Evolutionary conservation across 306 rosid species (phyloP), one percentile per base, ranked within the genome.

Genomic region (Rosa persica): DNA sequence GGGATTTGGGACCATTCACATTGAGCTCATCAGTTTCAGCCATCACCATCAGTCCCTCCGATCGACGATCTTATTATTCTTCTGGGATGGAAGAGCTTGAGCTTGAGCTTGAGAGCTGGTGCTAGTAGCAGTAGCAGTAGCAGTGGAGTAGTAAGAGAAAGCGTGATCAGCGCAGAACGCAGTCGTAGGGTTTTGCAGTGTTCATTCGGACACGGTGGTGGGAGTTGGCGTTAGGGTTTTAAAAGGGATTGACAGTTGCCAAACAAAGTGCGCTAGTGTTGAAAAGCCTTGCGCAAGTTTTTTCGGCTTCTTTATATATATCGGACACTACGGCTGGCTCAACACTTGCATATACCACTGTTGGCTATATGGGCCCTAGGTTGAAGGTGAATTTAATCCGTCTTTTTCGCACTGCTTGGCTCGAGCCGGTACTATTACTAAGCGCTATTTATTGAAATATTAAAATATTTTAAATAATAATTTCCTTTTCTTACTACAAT

Each of bases 1-100:
- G 94, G 12, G 97, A 91, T 87, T 86, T 91, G 13, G 93, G 95
- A 25, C 75, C 75, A 49, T 30, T 73, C 9, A 20, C 34, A 62
- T 75, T 69, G 73, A 78, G 57, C 55, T 78, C 82, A 79, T 92
- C 94, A 83, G 76, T 88, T 17, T 93, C 99, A 72, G 85, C 96
- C 90, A 76, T 88, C 82, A 91, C 90, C 96, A 95, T 93, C 36
- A 30, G 36, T 30, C 36, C 36, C 36, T 30, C 36, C 36, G 36
- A 30, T 30, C 76, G 78, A 13, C 38, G 19, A 23, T 58, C 87
- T 83, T 76, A 61, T 72, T 79, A 74, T 81, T 89, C 40, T 61
- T 61, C 15, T 40, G 40, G 49, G 7, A 30, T 30, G 34, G 5
- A 7, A 17, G 44, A 36, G 58, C 6, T 30, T 39, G 43, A 25